Evolutionary conservation across 352 stramenopile genomes (phyloP), one percentile per base, ranked within the genome.

Genomic region (Aphanomyces invadans): DNA sequence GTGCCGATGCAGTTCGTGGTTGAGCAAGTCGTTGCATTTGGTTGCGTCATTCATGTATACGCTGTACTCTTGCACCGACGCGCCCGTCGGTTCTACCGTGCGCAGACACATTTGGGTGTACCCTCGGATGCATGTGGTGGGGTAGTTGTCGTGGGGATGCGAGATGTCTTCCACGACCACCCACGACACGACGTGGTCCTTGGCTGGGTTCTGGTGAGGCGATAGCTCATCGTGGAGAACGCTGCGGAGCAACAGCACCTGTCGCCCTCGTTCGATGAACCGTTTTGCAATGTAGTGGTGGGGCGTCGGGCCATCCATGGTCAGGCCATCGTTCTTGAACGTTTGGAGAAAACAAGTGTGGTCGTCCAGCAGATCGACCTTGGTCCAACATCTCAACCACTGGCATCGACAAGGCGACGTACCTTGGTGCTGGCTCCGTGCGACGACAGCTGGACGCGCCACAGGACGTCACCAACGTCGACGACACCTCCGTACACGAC

Each of bases 181-280:
- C 49, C 49, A 57, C 4, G 49, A 57, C 11, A 57, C 12, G 21
- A 57, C 36, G 49, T 57, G 49, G 29, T 57, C 25, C 2, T 38
- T 57, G 11, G 25, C 4, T 7, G 1, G 17, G 49, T 57, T 57
- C 19, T 57, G 49, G 5, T 57, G 19, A 19, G 49, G 49, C 10
- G 4, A 57, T 9, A 57, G 25, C 21, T 29, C 49, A 26, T 67
- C 60, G n/a, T 67, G 21, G n/a, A 67, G 49, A 19, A 67, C 49
- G n/a, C 10, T 59, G 7, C 60, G 60, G 21, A 36, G 32, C 17
- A 59, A 12, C 4, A 67, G 42, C 5, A 67, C 42, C 0, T 33
- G 38, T 11, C 60, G 60, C 23, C 48, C 60, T 4, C 21, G 48
- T 21, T 67, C 60, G 29, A 67, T 31, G 49, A 59, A 67, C 15